Base-by-base conservation (phyloP, 2,329 filamentous ascomycete species). In the Cytospora mali region DNA sequence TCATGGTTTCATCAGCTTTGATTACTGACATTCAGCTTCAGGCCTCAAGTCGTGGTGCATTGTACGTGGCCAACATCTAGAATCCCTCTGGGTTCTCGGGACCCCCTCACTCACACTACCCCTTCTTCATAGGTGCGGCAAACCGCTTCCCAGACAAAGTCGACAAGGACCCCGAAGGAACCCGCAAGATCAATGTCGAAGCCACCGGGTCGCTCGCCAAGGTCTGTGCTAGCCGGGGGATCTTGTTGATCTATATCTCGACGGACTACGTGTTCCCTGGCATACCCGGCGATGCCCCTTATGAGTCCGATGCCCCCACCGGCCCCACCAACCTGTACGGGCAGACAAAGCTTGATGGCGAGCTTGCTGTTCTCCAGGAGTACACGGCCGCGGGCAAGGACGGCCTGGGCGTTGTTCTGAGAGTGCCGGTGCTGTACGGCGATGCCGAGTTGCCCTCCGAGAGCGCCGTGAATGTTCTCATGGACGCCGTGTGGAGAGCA, bases 91-190 rank as follows among this genome's bases (percentile, higher is more conserved):
- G 9, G 14, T 27, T 16, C 31, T 27, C 52, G n/a, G n/a, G 27
- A 23, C 10, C 28, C 16, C 14, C 23, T 42, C 13, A 18, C n/a
- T 28, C 31, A 51, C 52, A 25, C 9, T 60, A 46, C 27, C 56
- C n/a, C 55, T 55, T 54, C 23, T 50, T 29, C 42, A 18, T 66
- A 93, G 90, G 90, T 72, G 93, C 93, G 48, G 93, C 93, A 52
- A 93, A 96, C 75, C 87, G 92, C 66, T 96, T 89, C 71, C 93
- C 93, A 2, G 93, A 97, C 75, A 89, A 90, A 72, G 94, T 93
- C 71, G 89, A 93, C 69, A 84, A 85, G 67, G 86, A 97, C 73
- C 93, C 92, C 3, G 84, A 88, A 64, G 90, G 86, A 59, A 91
- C 92, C 3, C 84, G 84, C 64, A 83, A 82, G 21, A 80, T 96